phyloP scores from a whole-genome alignment of 441 rosid species.

The Aleurites moluccanus region DNA sequence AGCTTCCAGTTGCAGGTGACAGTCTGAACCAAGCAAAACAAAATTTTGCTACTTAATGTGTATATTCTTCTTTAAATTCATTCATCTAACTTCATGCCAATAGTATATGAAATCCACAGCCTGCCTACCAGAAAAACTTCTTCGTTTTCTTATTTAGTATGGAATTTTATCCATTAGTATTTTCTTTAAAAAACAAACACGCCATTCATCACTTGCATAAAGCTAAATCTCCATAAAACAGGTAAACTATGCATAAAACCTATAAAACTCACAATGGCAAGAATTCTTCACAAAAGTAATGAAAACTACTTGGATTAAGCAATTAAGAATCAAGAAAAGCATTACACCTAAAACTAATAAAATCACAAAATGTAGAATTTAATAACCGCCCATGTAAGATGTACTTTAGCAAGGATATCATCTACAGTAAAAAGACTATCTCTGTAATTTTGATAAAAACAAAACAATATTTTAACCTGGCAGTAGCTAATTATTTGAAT shows the following conservation, averaged over 20 bases:
- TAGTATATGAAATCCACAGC: neutral
- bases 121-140: neutral
- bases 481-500: constrained; percentile 10
- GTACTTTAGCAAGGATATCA: neutral
- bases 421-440: neutral
- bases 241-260: neutral
- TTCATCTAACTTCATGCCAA: constrained; percentile 3
- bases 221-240: neutral
- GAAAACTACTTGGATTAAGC: neutral
- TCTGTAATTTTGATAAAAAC: neutral
- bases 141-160: neutral
- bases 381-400: neutral
- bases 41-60: constrained; percentile 10
- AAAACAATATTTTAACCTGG: neutral
- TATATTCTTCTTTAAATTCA: neutral
- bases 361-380: neutral
- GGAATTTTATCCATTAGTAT: neutral
- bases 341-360: constrained; percentile 5
- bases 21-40: constrained; percentile 47
- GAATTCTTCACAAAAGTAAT: neutral
- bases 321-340: neutral
- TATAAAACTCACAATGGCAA: constrained; percentile 3
- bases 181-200: neutral
- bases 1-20: constrained; percentile 74
- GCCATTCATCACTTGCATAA: neutral